Conservation (phyloP, 257 asterid species). For the Knoxia roxburghii region DNA sequence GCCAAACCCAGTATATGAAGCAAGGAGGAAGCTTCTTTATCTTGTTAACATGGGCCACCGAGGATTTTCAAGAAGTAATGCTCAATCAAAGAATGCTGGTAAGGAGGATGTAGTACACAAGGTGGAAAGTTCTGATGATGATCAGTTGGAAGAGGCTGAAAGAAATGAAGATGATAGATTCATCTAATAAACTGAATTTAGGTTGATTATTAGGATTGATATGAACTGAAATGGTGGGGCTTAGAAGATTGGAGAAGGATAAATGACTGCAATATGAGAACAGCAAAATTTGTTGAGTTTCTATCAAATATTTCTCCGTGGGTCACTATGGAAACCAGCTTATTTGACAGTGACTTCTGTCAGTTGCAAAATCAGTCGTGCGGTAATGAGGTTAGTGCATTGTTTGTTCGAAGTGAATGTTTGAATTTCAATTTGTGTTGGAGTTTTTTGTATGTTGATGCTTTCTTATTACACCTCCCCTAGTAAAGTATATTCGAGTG, state of each 20-base stretch:
- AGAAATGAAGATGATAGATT: slow-evolving; percentile 12
- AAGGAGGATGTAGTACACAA: slow-evolving; percentile 27
- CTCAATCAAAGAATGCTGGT: slow-evolving; percentile 24
- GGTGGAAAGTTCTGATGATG: slow-evolving; percentile 26
- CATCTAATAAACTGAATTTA: neutral
- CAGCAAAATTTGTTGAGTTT: no score
- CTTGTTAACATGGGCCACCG: slow-evolving; percentile 71
- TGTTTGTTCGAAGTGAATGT: neutral
- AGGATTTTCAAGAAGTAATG: slow-evolving; percentile 42
- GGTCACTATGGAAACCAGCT: neutral
- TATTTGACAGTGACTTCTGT: neutral
- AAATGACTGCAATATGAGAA: neutral
- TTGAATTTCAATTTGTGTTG: neutral
- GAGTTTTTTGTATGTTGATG: neutral
- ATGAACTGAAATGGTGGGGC: neutral
- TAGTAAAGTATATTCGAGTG: neutral
- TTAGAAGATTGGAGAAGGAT: neutral
- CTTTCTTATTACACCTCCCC: neutral
- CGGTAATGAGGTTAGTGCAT: slow-evolving; percentile 1
- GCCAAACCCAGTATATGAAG: slow-evolving; percentile 64
- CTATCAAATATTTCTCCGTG: neutral
- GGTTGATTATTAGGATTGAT: neutral
- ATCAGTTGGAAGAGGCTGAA: slow-evolving; percentile 21
- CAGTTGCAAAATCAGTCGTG: neutral
- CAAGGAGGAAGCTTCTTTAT: slow-evolving; percentile 76